Conservation (phyloP, 73 alveolate species). For the Paramecium sexaurelia region DNA sequence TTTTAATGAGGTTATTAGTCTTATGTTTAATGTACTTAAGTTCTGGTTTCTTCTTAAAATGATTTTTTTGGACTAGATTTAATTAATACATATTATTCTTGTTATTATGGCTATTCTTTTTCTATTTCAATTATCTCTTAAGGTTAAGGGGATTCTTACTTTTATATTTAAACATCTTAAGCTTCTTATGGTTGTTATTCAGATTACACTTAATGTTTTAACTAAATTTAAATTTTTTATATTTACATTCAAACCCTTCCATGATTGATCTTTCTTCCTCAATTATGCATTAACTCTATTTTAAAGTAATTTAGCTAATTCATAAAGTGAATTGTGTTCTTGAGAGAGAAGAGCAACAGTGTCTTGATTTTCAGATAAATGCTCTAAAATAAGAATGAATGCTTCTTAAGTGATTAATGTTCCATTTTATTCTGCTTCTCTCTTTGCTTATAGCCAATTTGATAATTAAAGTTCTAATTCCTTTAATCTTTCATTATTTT, state of each 20-base stretch:
- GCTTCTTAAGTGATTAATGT: not conserved
- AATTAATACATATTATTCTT: not conserved
- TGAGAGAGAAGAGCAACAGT: not conserved
- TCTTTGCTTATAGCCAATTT: not conserved
- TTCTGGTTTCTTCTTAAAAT: not conserved
- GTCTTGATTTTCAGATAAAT: constrained; percentile 33
- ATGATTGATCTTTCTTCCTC: not conserved
- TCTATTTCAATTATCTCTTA: not conserved
- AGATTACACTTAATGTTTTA: not conserved
- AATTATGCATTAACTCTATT: not conserved
- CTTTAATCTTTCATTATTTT: constrained; percentile 1
- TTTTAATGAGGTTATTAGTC: constrained; percentile 8
- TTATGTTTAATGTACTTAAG: not conserved
- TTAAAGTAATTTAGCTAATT: not conserved
- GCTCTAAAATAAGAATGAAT: constrained; percentile 14
- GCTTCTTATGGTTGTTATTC: not conserved
- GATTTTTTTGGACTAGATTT: not conserved
- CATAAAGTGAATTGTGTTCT: not conserved
- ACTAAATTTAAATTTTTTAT: constrained; percentile 7
- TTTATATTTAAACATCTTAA: not conserved
- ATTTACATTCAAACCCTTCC: constrained; percentile 14
- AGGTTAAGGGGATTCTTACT: not conserved
- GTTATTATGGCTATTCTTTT: not conserved
- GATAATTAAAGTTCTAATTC: not conserved
- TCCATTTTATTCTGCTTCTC: constrained; percentile 10